A percentile compares a stretch with the other conserved stretches of the same genome.
Evolutionary conservation across 352 stramenopile genomes (phyloP).

Genomic region (Globisporangium canariense): DNA sequence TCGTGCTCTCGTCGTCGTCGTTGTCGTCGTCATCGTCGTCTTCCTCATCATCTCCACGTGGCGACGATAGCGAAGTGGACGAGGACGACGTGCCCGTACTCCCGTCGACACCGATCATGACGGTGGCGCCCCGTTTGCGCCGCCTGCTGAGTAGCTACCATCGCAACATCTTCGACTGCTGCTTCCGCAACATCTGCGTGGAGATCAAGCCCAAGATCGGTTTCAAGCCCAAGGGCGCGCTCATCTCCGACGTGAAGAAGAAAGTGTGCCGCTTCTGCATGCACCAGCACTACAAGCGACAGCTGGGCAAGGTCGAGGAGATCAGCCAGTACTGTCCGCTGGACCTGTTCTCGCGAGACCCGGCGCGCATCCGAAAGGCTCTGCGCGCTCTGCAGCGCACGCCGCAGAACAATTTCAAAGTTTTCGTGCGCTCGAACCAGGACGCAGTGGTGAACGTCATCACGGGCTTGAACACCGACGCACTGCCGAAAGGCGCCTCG

Average conservation of each 20-base stretch:
- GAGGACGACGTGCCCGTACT: slow-evolving; percentile 26
- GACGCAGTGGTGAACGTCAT: slow-evolving; percentile 80
- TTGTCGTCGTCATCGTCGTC: neutral
- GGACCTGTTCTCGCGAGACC: slow-evolving; percentile 76
- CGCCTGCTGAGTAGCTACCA: slow-evolving; percentile 35
- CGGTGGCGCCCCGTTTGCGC: slow-evolving; percentile 15
- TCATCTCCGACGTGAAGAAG: slow-evolving; percentile 59
- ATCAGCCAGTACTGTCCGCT: slow-evolving; percentile 83
- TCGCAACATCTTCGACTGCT: slow-evolving; percentile 80
- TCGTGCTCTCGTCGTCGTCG: neutral
- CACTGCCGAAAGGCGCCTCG: slow-evolving; percentile 60
- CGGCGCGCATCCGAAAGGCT: slow-evolving; percentile 47
- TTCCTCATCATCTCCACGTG: neutral
- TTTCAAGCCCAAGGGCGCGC: slow-evolving; percentile 57
- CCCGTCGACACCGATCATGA: slow-evolving; percentile 3
- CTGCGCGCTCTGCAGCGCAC: slow-evolving; percentile 68
- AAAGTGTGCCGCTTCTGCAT: slow-evolving; percentile 83
- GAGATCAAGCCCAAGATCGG: slow-evolving; percentile 88
- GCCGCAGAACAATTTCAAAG: slow-evolving; percentile 89
- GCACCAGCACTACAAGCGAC: slow-evolving; percentile 86
- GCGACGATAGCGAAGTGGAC: slow-evolving; percentile 15
- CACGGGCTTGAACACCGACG: slow-evolving; percentile 63
- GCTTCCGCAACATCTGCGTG: slow-evolving; percentile 83
- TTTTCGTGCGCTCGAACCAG: slow-evolving; percentile 81
- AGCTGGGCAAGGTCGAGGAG: slow-evolving; percentile 68